phyloP scores from a whole-genome alignment of 2,329 filamentous ascomycete species.

The Conoideocrella luteorostrata region DNA sequence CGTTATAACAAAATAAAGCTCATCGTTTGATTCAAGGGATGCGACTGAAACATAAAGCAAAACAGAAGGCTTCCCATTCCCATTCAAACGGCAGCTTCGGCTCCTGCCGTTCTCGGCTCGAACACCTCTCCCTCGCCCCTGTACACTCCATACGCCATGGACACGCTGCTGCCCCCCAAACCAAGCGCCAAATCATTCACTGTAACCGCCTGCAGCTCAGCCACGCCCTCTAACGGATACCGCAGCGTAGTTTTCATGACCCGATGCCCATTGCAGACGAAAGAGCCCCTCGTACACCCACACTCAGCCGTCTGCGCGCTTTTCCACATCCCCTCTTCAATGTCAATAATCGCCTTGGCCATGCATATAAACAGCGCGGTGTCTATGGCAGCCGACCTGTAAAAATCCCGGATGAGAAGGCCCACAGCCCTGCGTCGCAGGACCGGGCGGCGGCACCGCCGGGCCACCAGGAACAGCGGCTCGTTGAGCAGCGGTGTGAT shows the following conservation, averaged over 20 bases:
- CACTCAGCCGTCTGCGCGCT: background rate
- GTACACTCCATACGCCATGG: background rate
- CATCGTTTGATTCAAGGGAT: no score
- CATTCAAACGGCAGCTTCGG: no score
- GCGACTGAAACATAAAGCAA: no score
- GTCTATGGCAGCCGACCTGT: background rate
- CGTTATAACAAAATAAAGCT: no score
- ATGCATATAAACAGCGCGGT: background rate
- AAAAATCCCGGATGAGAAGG: background rate
- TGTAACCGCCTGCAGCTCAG: background rate
- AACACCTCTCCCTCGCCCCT: background rate
- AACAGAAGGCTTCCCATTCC: no score
- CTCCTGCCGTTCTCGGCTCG: no score
- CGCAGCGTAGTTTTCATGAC: background rate
- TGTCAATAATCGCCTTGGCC: background rate
- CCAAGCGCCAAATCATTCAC: background rate
- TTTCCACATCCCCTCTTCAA: background rate
- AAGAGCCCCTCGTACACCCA: background rate
- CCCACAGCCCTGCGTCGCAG: background rate
- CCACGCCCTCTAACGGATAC: background rate
- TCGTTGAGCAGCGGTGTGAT: background rate
- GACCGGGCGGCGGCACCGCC: background rate
- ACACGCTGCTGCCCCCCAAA: constrained; percentile 26
- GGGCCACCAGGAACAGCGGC: background rate
- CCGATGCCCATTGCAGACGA: background rate